A percentile compares a stretch with the other conserved stretches of the same genome.
Evolutionary conservation across 2,329 filamentous ascomycete genomes (phyloP).

Genomic region (Pyrenochaeta sp.): DNA sequence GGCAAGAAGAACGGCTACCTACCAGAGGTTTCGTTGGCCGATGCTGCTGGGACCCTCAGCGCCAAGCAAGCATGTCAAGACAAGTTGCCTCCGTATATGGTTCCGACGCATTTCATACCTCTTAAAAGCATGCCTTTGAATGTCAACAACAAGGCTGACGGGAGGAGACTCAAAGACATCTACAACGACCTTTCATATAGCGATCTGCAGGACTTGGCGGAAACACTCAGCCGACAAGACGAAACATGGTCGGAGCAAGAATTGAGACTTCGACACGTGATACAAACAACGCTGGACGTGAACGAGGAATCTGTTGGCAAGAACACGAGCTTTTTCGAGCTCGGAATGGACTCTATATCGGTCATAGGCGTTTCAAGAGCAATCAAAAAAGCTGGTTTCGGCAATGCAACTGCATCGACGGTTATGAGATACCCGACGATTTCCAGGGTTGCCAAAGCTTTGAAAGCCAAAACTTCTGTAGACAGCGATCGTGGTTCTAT

Average conservation of each 20-base stretch:
- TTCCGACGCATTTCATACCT: conserved; percentile 82
- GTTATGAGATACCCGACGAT: conserved; percentile 67
- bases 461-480: conserved; percentile 21
- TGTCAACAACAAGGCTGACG: conserved; percentile 87
- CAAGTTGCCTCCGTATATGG: conserved; percentile 83
- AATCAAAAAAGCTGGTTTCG: conserved; percentile 70
- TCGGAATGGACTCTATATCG: conserved; percentile 88
- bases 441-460: conserved; percentile 47
- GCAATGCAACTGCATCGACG: conserved; percentile 66
- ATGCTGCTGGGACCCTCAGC: conserved; percentile 22
- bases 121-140: conserved; percentile 79
- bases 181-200: conserved; percentile 69
- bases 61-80: conserved; percentile 67
- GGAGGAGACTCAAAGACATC: conserved; percentile 70
- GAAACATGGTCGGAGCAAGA: conserved; percentile 45
- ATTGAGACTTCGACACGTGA: conserved; percentile 60
- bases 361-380: conserved; percentile 72
- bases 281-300: conserved; percentile 63
- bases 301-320: conserved; percentile 55
- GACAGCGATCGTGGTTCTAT: conserved; percentile 33
- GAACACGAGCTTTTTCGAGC: conserved; percentile 77
- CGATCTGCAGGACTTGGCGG: conserved; percentile 65
- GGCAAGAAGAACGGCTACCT: conserved; percentile 20
- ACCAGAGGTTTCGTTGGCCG: conserved; percentile 26
- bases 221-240: conserved; percentile 12